phyloP scores from a whole-genome alignment of 495 filamentous ascomycete genomes.

The Penicillium cinerascens region DNA sequence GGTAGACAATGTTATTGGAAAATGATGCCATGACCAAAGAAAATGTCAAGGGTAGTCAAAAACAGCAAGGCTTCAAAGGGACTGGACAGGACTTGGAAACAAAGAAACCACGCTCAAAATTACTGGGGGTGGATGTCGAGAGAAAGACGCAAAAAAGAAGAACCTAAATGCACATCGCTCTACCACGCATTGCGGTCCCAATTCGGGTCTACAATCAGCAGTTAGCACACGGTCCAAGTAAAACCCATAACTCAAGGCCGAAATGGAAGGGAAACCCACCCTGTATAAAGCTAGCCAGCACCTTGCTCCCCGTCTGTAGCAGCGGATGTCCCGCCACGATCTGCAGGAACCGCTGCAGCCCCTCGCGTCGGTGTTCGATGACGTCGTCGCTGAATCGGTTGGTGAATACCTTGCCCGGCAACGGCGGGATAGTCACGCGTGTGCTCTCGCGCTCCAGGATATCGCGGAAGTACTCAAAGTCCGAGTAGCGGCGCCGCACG shows the following conservation, averaged over 20 bases:
- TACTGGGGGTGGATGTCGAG: slow-evolving; percentile 9
- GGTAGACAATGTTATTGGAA: slow-evolving; percentile 4
- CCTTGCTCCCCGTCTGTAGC: slow-evolving; percentile 96
- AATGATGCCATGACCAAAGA: background rate
- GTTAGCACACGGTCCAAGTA: slow-evolving; percentile 1
- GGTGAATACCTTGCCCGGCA: slow-evolving; percentile 96
- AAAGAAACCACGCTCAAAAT: slow-evolving; percentile 18
- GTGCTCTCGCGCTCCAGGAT: slow-evolving; percentile 94
- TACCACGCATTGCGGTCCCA: slow-evolving; percentile 41
- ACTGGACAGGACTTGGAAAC: background rate
- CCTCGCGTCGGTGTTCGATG: slow-evolving; percentile 90
- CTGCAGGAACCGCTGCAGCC: slow-evolving; percentile 92
- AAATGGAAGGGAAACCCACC: slow-evolving; percentile 51
- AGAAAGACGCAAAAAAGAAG: slow-evolving; percentile 2
- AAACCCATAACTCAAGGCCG: background rate
- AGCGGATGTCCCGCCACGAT: slow-evolving; percentile 96
- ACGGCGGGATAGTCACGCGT: slow-evolving; percentile 89
- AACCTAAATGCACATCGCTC: slow-evolving; percentile 11
- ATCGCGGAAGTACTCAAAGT: slow-evolving; percentile 98
- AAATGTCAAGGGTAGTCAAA: background rate
- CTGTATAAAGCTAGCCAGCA: slow-evolving; percentile 92
- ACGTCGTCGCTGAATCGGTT: slow-evolving; percentile 98
- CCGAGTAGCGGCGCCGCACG: slow-evolving; percentile 90
- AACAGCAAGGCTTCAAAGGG: background rate
- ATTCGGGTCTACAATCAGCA: slow-evolving; percentile 26